Conservation (phyloP, 345 rosid genomes). For the Hirschfeldia incana region DNA sequence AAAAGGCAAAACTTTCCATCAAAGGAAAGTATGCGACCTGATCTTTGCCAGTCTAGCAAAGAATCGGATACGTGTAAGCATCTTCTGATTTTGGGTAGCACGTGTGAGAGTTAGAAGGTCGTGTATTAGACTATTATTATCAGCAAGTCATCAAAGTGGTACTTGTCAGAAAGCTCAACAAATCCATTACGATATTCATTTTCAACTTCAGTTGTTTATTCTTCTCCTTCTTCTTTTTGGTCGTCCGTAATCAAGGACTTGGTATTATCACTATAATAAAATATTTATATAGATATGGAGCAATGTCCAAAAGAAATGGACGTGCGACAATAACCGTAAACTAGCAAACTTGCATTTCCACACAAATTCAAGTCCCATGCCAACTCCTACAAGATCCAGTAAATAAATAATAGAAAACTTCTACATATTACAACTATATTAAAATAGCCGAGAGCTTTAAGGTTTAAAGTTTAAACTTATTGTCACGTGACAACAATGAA, state of each 20-base stretch:
- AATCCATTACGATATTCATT: background rate
- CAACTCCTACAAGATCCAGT: no score
- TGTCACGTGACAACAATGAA: no score
- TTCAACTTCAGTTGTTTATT: background rate
- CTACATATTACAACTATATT: background rate
- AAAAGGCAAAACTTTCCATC: conserved; percentile 3
- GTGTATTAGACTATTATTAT: conserved; percentile 6
- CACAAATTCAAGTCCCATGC: no score
- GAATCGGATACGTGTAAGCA: conserved; percentile 24
- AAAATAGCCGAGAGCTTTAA: no score
- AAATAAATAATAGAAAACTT: no score
- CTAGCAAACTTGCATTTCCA: no score
- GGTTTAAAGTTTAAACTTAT: no score
- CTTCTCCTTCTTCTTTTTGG: background rate
- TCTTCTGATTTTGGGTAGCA: conserved; percentile 4
- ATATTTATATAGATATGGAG: background rate
- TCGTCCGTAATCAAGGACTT: background rate
- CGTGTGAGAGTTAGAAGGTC: conserved; percentile 14
- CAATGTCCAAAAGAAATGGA: background rate
- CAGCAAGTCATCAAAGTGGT: background rate
- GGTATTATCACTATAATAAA: background rate
- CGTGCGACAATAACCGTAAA: background rate
- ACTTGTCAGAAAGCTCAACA: background rate
- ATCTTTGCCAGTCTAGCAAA: conserved; percentile 23
- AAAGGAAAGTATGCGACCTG: conserved; percentile 22